Conservation (phyloP, 371 early-diverging fungal species). For the Zychaea mexicana region DNA sequence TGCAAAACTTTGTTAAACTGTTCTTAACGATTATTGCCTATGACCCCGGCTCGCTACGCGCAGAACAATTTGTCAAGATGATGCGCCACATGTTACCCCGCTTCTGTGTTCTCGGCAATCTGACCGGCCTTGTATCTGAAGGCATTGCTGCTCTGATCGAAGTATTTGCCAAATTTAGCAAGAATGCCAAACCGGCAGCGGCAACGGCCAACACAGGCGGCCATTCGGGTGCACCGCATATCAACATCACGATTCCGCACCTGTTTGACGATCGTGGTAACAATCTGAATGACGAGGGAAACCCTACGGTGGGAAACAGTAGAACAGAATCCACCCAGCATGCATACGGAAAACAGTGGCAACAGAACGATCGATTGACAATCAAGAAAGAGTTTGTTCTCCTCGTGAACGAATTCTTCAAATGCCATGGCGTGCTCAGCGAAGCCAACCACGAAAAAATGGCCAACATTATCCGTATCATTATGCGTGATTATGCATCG, state of each 20-base stretch:
- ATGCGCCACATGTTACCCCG: constrained; percentile 48
- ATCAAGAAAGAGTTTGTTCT: constrained; percentile 61
- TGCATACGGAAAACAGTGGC: constrained; percentile 67
- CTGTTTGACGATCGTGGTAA: constrained; percentile 11
- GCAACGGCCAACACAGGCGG: not conserved
- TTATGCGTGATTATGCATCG: constrained; percentile 55
- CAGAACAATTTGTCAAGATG: constrained; percentile 68
- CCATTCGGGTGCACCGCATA: constrained; percentile 6
- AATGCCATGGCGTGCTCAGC: constrained; percentile 48
- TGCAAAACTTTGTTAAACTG: constrained; percentile 60
- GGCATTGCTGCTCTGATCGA: constrained; percentile 60
- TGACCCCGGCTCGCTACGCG: constrained; percentile 64
- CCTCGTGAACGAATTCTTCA: constrained; percentile 52
- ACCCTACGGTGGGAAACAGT: no score
- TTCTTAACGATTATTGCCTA: constrained; percentile 70
- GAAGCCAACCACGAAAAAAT: constrained; percentile 57
- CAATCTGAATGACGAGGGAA: not conserved
- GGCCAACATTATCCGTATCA: constrained; percentile 50
- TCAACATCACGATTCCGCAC: constrained; percentile 11
- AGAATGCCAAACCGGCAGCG: constrained; percentile 45
- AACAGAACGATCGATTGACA: constrained; percentile 65
- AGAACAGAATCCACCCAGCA: constrained; percentile 38
- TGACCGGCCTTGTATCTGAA: constrained; percentile 45
- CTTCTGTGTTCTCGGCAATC: constrained; percentile 32
- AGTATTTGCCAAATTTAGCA: constrained; percentile 58